Evolutionary conservation across 306 rosid species (phyloP), one percentile per base, ranked within the genome.

Genomic region (Lotus japonicus): DNA sequence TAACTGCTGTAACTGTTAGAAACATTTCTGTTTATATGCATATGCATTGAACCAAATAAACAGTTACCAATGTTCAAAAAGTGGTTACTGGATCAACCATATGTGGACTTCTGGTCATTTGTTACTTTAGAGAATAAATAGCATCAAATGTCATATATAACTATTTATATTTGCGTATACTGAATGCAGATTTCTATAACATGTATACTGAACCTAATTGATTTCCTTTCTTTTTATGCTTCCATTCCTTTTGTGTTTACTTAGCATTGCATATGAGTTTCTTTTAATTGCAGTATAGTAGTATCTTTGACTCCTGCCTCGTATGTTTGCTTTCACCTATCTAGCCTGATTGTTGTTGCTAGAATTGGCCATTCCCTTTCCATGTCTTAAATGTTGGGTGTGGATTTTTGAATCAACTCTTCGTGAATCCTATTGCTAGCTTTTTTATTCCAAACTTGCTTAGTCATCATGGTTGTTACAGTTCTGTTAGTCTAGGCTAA

Each of bases 341-440:
- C 55, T 69, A 9, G 28, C 59, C 35, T 72, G 18, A 52, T 62
- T 51, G 52, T 60, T 59, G 68, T 50, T 60, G 45, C 45, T 56
- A 15, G 46, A 44, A 15, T 35, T 55, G 46, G n/a, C 46, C 45
- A 13, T 28, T 44, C 35, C 17, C 26, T 55, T 64, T 50, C 10
- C 17, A 36, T 41, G 49, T 68, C 11, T 58, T 15, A 26, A 45
- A 11, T 70, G 58, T 6, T 52, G 4, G 15, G 28, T 57, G 11
- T 23, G 52, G 36, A 31, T 31, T 31, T 31, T 31, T 31, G 36
- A 31, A 31, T 31, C 5, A 2, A 7, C 36, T 31, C 36, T 5
- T 5, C 5, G 36, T 31, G 36, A 31, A 31, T 7, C 36, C 7
- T 31, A 31, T 31, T 31, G 36, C 36, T 31, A 31, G 36, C 36